A percentile compares a stretch with the other conserved stretches of the same genome.
phyloP scores from a whole-genome alignment of 106 monocot species.

The Apostasia ramifera region DNA sequence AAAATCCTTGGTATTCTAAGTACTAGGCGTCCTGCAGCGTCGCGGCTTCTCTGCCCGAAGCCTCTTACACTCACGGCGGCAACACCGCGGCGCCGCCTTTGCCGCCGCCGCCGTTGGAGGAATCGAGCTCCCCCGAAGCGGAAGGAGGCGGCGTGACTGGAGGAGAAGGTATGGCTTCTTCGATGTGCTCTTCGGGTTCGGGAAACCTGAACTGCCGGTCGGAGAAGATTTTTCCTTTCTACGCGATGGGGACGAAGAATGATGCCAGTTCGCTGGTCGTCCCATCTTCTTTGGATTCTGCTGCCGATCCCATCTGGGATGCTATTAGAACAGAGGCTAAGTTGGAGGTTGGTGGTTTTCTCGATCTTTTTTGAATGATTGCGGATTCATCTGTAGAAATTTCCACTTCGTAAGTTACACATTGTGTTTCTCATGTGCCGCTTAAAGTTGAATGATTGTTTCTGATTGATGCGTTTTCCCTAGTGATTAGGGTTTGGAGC shows the following conservation, averaged over 20 bases:
- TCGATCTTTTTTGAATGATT: not conserved
- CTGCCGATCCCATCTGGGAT: slow-evolving; percentile 45
- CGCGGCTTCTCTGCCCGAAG: no score
- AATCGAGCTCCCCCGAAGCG: not conserved
- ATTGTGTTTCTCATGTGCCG: not conserved
- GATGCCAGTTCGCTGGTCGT: slow-evolving; percentile 17
- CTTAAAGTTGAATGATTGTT: not conserved
- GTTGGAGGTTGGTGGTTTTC: slow-evolving; percentile 26
- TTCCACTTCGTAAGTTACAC: not conserved
- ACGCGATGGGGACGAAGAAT: slow-evolving; percentile 34
- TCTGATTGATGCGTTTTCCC: not conserved
- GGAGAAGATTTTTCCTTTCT: slow-evolving; percentile 47
- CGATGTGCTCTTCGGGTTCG: not conserved
- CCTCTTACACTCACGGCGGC: no score
- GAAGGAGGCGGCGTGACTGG: slow-evolving; percentile 17
- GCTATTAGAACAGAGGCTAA: slow-evolving; percentile 44
- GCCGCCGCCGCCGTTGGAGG: no score
- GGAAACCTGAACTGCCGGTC: slow-evolving; percentile 18
- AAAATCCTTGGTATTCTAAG: no score
- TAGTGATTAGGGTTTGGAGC: not conserved
- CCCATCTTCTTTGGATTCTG: slow-evolving; percentile 19
- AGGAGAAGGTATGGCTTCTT: not conserved
- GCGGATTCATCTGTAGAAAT: not conserved
- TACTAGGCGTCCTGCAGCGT: no score
- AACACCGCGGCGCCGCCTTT: no score